Evolutionary conservation across 179 eudicot species (phyloP), one percentile per base, ranked within the genome.

Genomic region (Pouteria campechiana): DNA sequence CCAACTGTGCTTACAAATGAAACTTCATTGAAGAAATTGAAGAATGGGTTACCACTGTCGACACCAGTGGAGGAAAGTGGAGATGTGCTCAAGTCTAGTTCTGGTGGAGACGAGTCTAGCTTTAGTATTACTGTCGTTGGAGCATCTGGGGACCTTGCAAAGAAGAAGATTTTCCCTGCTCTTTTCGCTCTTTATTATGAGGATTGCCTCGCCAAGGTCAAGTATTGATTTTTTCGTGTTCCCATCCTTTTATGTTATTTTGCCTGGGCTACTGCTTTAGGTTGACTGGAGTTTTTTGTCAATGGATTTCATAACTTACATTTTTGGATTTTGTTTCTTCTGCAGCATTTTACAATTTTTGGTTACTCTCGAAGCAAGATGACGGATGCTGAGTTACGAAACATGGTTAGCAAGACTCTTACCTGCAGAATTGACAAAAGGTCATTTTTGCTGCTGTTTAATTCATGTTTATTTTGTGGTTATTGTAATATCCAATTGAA

Each of bases 341-440:
- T 57, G 64, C 87, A 90, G 98, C 95, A 86, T 44, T 90, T 90
- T 46, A 90, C 94, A 11, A 52, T 90, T n/a, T 90, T 56, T 61
- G 98, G 94, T 46, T 90, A 86, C 79, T 93, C 98, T 20, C 75
- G 98, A 61, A 90, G 98, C 73, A 90, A 90, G 76, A 86, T 90
- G 98, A 81, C 75, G 41, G 98, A 90, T 70, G 95, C 68, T 22
- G 95, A 90, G 58, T 74, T 90, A 24, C 64, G 98, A 56, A 67
- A 41, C 54, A 90, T 76, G 87, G 90, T 90, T 60, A 79, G 98
- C 87, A 79, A 55, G 68, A 81, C 95, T 17, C 93, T 90, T 48
- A 81, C 90, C 59, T 90, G 98, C 73, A 72, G 98, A 54, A 90
- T 90, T 41, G 98, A 90, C 59, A 79, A 86, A 63, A 81, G 95